phyloP scores from a whole-genome alignment of 2,329 filamentous ascomycete species.

The Fusarium avenaceum region DNA sequence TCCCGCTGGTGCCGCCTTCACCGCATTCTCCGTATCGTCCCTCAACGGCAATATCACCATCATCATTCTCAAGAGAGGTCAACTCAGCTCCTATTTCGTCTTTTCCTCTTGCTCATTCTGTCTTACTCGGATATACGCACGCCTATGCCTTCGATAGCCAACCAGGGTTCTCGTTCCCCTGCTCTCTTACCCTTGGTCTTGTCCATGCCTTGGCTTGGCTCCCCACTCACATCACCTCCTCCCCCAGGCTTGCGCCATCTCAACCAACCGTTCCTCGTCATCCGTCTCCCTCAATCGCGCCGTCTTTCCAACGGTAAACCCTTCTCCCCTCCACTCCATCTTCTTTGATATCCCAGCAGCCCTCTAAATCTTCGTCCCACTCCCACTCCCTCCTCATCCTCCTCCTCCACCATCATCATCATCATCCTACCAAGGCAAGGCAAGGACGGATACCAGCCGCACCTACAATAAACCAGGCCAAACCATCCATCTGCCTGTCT shows the following conservation, averaged over 20 bases:
- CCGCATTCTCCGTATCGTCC: slow-evolving; percentile 8
- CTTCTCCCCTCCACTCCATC: slow-evolving; percentile 41
- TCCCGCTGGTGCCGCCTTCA: slow-evolving; percentile 27
- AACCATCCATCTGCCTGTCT: slow-evolving; percentile 29
- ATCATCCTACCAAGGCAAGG: slow-evolving; percentile 31
- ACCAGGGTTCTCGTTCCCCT: slow-evolving; percentile 37
- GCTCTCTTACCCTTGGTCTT: slow-evolving; percentile 40
- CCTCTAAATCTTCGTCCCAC: slow-evolving; percentile 19
- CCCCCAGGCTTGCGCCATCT: slow-evolving; percentile 49
- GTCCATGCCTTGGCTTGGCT: slow-evolving; percentile 37
- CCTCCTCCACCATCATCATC: slow-evolving; percentile 31
- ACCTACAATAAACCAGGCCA: slow-evolving; percentile 36
- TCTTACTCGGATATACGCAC: slow-evolving; percentile 38
- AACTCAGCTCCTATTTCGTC: slow-evolving; percentile 23
- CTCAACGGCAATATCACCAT: slow-evolving; percentile 16
- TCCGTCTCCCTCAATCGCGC: slow-evolving; percentile 51
- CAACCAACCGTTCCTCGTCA: slow-evolving; percentile 54
- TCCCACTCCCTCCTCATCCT: slow-evolving; percentile 46
- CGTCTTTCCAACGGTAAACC: slow-evolving; percentile 48
- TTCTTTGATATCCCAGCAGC: slow-evolving; percentile 43
- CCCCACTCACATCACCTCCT: slow-evolving; percentile 34
- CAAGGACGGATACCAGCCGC: slow-evolving; percentile 35
- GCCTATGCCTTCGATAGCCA: slow-evolving; percentile 19
- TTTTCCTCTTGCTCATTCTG: slow-evolving; percentile 27
- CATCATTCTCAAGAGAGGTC: slow-evolving; percentile 13